These are phyloP conservation scores for Aureobasidium mangrovei DNA, from an alignment of 2,329 filamentous ascomycete species.

Conservation along the genomic window DNA sequence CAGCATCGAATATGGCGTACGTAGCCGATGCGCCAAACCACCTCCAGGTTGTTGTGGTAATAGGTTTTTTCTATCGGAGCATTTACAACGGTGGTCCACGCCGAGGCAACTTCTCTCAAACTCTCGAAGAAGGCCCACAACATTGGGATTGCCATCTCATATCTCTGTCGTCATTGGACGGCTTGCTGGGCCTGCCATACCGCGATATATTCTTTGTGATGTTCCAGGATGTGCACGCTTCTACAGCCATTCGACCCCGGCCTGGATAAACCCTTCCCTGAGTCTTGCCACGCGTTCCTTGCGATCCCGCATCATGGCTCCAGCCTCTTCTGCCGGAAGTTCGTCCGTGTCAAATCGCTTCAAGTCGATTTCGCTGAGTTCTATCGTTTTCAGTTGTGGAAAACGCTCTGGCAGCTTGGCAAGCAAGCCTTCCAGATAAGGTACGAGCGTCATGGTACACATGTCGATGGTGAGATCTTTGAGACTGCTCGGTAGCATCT, in stretches of 20 bases:
- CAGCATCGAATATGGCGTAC: slow-evolving; percentile 31
- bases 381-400: neutral
- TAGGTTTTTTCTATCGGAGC: slow-evolving; percentile 25
- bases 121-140: slow-evolving; percentile 25
- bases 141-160: slow-evolving; percentile 26
- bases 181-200: slow-evolving; percentile 15
- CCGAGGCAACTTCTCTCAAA: slow-evolving; percentile 26
- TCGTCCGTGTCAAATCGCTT: neutral
- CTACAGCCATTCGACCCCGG: neutral
- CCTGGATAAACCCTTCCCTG: neutral
- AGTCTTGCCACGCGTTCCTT: neutral
- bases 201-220: neutral
- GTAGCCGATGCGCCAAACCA: slow-evolving; percentile 25
- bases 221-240: slow-evolving; percentile 21
- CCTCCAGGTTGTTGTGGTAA: slow-evolving; percentile 25
- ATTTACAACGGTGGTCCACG: slow-evolving; percentile 32
- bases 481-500: neutral
- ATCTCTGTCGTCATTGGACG: slow-evolving; percentile 25
- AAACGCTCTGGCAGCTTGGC: neutral
- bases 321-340: neutral
- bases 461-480: neutral
- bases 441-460: neutral
- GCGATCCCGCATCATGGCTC: neutral
- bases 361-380: neutral
- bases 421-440: neutral